A percentile compares a stretch with the other conserved stretches of the same genome.
Conservation (phyloP, 1,139 yeast genomes). For the Kodamaea alishanica region DNA sequence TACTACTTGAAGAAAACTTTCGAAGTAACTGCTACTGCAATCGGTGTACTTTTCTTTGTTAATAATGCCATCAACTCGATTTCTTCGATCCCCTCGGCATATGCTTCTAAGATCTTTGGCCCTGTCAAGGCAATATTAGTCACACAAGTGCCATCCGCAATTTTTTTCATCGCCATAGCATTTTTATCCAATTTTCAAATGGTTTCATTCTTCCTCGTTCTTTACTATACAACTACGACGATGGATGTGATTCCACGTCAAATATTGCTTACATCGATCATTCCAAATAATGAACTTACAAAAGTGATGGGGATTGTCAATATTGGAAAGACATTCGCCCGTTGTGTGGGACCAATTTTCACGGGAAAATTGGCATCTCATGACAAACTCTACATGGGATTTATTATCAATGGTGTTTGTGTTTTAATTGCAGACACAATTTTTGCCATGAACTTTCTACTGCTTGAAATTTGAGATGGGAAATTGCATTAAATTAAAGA, state of each 20-base stretch:
- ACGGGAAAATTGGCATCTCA: slow-evolving; percentile 69
- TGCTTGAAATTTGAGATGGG: slow-evolving; percentile 1
- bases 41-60: slow-evolving; percentile 56
- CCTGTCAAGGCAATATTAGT: slow-evolving; percentile 72
- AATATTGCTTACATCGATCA: slow-evolving; percentile 65
- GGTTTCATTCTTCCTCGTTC: slow-evolving; percentile 51
- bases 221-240: slow-evolving; percentile 56
- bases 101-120: slow-evolving; percentile 63
- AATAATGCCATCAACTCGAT: slow-evolving; percentile 58
- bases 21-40: slow-evolving; percentile 35
- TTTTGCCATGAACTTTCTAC: slow-evolving; percentile 38
- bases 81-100: slow-evolving; percentile 69
- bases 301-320: slow-evolving; percentile 82
- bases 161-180: slow-evolving; percentile 45
- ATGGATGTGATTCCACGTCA: slow-evolving; percentile 95
- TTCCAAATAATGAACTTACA: slow-evolving; percentile 61
- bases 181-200: slow-evolving; percentile 19
- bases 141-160: slow-evolving; percentile 79
- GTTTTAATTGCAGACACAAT: slow-evolving; percentile 44
- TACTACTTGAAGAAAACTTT: slow-evolving; percentile 59
- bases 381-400: slow-evolving; percentile 53
- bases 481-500: slow-evolving; percentile 1
- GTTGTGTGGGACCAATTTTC: slow-evolving; percentile 75
- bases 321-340: slow-evolving; percentile 78
- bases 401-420: slow-evolving; percentile 58